A percentile compares a stretch with the other conserved stretches of the same genome.
Conservation (phyloP, 495 filamentous ascomycete genomes). For the Daldinia childiae region DNA sequence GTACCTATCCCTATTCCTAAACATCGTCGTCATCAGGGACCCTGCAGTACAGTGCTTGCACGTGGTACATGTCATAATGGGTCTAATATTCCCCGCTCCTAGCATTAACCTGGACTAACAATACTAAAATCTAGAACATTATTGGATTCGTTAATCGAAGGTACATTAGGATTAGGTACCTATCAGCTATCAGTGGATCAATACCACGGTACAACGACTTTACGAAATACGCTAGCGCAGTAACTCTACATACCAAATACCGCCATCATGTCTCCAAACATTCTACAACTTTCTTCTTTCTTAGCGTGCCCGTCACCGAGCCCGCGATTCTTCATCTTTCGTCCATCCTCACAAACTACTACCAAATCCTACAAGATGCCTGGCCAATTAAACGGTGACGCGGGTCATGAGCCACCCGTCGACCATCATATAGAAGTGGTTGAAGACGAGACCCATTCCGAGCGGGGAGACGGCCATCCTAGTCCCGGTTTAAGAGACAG, state of each 20-base stretch:
- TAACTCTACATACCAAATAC: conserved; percentile 23
- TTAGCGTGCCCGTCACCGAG: conserved; percentile 24
- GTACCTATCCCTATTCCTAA: too few species aligned
- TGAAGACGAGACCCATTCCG: conserved; percentile 50
- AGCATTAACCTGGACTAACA: conserved; percentile 20
- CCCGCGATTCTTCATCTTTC: conserved; percentile 31
- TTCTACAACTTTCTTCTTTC: conserved; percentile 41
- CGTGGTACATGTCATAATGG: conserved; percentile 30
- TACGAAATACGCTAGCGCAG: conserved; percentile 1
- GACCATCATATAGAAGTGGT: conserved; percentile 58
- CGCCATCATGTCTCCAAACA: conserved; percentile 39
- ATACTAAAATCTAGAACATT: conserved; percentile 27
- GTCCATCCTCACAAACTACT: conserved; percentile 15
- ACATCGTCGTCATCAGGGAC: conserved; percentile 30
- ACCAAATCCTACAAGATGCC: conserved; percentile 46
- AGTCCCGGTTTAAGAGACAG: conserved; percentile 63
- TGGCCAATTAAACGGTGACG: conserved; percentile 47
- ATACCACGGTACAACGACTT: conserved; percentile 14
- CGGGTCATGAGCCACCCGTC: conserved; percentile 40
- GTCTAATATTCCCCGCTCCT: conserved; percentile 25
- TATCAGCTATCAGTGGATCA: neutral
- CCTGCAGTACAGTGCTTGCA: conserved; percentile 36
- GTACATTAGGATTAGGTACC: too few species aligned
- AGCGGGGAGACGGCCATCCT: conserved; percentile 52
- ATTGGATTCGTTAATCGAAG: conserved; percentile 16